Base-by-base conservation (phyloP, 176 grass and related monocot genomes). In the Eremochloa ophiuroides region DNA sequence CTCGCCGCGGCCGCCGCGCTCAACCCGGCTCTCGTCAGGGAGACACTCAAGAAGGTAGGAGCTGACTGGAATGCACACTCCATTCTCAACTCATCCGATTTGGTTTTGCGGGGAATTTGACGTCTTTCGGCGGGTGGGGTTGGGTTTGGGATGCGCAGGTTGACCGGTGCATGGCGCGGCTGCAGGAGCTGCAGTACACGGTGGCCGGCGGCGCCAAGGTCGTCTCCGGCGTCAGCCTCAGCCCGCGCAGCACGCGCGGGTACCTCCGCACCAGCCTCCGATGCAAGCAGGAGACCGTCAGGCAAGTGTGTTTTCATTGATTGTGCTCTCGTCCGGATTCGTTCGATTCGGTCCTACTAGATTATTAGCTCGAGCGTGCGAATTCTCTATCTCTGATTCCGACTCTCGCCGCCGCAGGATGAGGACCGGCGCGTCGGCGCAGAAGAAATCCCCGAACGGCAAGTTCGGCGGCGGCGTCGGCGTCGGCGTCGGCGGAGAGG, bases 121-220 rank as follows among this genome's bases (percentile, higher is more conserved):
- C 55, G 55, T 58, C n/a, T 58, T 58, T 11, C n/a, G n/a, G n/a
- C 18, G 53, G 22, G 53, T 56, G 20, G 13, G 47, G 7, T 53
- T 53, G 20, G 55, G 55, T 12, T 7, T 58, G 55, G 55, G 55
- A 11, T 58, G n/a, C n/a, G 55, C 55, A 58, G 55, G 55, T 58
- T 58, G 55, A 58, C 55, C n/a, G 55, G n/a, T 58, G 55, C 55
- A 58, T 58, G 55, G 88, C 90, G 42, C 93, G 90, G 47, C 87
- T 95, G 28, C 93, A 98, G 87, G 96, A 98, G 84, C 93, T 98
- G 74, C 93, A 98, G 88, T 98, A 88, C 86, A 95, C 93, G 73
- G 93, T 95, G 53, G 86, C 86, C 44, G 96, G 93, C 51, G 96
- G 93, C 56, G 56, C 84, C 26, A 98, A 98, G 84, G 93, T 95